These are phyloP conservation scores for Alternaria sp. DNA, from an alignment of 2,329 filamentous ascomycete genomes.

Conservation along the genomic window DNA sequence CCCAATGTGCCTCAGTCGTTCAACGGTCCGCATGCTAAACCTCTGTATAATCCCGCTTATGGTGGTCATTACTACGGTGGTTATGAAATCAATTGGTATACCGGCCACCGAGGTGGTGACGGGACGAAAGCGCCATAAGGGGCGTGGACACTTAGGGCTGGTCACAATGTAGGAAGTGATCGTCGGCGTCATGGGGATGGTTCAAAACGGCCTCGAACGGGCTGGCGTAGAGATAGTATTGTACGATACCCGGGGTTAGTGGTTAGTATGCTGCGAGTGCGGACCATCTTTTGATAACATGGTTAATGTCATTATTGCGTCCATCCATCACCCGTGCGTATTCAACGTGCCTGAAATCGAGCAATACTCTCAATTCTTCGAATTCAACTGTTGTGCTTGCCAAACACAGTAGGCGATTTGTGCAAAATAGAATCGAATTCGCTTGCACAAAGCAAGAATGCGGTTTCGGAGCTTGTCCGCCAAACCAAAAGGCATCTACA, in stretches of 20 bases:
- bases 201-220: background rate
- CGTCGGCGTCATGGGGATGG: background rate
- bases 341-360: background rate
- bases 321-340: background rate
- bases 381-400: background rate
- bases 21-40: background rate
- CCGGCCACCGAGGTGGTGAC: background rate
- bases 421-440: background rate
- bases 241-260: slow-evolving; percentile 5
- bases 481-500: slow-evolving; percentile 60
- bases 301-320: background rate
- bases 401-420: background rate
- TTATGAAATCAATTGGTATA: background rate
- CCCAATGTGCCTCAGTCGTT: background rate
- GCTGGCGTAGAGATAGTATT: slow-evolving; percentile 1
- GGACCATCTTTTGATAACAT: background rate
- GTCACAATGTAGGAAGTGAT: background rate
- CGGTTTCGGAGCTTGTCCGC: background rate
- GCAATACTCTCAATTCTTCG: background rate
- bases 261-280: background rate
- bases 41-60: background rate
- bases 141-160: background rate
- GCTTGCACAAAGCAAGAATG: background rate
- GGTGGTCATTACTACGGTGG: background rate
- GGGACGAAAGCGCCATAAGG: background rate